phyloP scores from a whole-genome alignment of 2,329 filamentous ascomycete species.

The Fusarium chuoi region DNA sequence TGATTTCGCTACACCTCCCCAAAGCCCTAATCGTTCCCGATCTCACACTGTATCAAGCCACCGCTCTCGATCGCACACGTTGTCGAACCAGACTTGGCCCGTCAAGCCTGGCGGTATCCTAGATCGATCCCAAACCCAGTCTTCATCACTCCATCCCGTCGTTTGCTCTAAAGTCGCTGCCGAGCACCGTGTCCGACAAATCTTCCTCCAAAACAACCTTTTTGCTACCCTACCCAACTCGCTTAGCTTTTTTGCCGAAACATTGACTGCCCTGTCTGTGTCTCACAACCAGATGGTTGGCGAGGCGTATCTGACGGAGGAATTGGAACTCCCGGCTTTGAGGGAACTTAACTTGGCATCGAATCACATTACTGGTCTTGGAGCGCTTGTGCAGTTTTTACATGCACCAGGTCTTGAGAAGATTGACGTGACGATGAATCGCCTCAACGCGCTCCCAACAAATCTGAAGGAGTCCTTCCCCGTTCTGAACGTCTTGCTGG shows the following conservation, averaged over 20 bases:
- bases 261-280: conserved; percentile 77
- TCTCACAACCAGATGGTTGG: conserved; percentile 78
- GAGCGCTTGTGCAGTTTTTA: conserved; percentile 72
- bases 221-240: conserved; percentile 76
- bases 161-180: conserved; percentile 66
- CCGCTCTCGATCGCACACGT: conserved; percentile 57
- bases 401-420: conserved; percentile 79
- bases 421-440: conserved; percentile 85
- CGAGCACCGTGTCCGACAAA: conserved; percentile 61
- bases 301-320: conserved; percentile 71
- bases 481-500: conserved; percentile 74
- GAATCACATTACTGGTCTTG: conserved; percentile 78
- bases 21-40: conserved; percentile 59
- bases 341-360: conserved; percentile 80
- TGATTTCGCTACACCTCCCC: conserved; percentile 67
- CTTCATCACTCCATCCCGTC: conserved; percentile 67
- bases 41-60: conserved; percentile 59
- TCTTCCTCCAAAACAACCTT: conserved; percentile 82
- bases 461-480: conserved; percentile 75
- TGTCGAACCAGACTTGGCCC: conserved; percentile 62
- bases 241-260: conserved; percentile 76
- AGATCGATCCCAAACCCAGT: conserved; percentile 75
- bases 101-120: conserved; percentile 71
- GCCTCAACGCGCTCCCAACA: conserved; percentile 75
- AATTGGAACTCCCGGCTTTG: conserved; percentile 76